Conservation (phyloP, 176 grass and related monocot species). For the Poa annua region DNA sequence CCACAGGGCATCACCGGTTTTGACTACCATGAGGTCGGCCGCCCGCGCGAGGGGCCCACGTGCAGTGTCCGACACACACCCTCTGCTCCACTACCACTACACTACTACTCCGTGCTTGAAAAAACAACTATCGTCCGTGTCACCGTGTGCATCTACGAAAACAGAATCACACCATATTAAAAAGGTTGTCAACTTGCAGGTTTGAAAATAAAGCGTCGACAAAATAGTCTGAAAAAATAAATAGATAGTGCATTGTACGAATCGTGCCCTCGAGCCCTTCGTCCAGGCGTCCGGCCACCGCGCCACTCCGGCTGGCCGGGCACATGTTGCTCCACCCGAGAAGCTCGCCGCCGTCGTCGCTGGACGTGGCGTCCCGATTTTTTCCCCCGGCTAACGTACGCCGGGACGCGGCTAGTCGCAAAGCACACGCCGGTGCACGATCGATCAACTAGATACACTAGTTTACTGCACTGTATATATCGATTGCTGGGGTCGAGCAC, state of each 20-base stretch:
- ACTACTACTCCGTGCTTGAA: background rate
- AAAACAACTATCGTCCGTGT: background rate
- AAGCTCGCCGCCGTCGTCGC: no score
- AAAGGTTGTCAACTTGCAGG: background rate
- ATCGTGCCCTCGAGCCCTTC: conserved; percentile 12
- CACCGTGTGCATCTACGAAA: background rate
- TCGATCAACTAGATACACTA: background rate
- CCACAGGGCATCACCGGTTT: conserved; percentile 6
- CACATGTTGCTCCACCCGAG: no score
- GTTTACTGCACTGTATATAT: no score
- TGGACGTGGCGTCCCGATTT: no score
- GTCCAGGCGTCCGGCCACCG: background rate
- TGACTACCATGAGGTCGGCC: conserved; percentile 10
- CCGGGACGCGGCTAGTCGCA: no score
- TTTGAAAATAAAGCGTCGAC: background rate
- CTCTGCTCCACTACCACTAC: background rate
- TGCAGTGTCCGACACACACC: background rate
- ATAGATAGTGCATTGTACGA: no score
- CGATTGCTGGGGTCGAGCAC: no score
- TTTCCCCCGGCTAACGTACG: no score
- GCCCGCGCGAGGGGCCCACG: background rate
- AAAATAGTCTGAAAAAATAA: no score
- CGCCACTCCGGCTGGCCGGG: background rate
- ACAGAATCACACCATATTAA: background rate
- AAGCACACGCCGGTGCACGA: background rate